Base-by-base conservation (phyloP, 2,329 filamentous ascomycete species). In the Xylaria sp. region DNA sequence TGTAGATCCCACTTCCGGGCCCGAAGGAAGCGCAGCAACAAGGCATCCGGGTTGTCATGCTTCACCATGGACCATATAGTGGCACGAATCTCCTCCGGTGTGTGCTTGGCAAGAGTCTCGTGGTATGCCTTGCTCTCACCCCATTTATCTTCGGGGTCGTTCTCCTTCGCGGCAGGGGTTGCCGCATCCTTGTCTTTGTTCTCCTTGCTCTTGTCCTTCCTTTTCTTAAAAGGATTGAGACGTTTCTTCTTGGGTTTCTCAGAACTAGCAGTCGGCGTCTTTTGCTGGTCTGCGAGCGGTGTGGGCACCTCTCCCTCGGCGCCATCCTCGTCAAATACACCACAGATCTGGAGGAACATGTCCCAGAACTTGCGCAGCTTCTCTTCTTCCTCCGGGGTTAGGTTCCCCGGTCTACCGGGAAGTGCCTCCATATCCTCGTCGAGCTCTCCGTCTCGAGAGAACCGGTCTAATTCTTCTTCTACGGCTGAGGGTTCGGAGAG, bases 1-100 rank as follows among this genome's bases (percentile, higher is more conserved):
- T 97, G 91, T 20, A 97, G 90, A 78, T 99, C 94, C 96, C 96
- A 99, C 82, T 97, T 97, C 55, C 94, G 87, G n/a, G 94, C 94
- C 61, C 94, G 87, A 66, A 97, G 84, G 80, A 97, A 97, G 51
- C 94, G 90, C 66, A 97, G 83, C 18, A 95, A 83, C 20, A 97
- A 84, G 2, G 91, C 92, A 81, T 99, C 96, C 0, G 96, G 96
- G 78, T 98, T 90, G 78, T 99, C 96, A 76, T 96, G 91, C 84
- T 98, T 99, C 67, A 95, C 89, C 94, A 98, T 97, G 73, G 84
- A 88, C 96, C 96, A 98, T 78, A 98, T 92, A 0, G 94, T 91
- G 18, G 86, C 85, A 62, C 94, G 89, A 73, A 99, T 89, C 52
- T 91, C 87, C 76, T 97, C 93, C 0, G 95, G 93, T 0, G 90